Percentiles rank a stretch among this genome's conserved stretches.
Conservation (phyloP, 805 yeast species). For the Candida oleophila region DNA sequence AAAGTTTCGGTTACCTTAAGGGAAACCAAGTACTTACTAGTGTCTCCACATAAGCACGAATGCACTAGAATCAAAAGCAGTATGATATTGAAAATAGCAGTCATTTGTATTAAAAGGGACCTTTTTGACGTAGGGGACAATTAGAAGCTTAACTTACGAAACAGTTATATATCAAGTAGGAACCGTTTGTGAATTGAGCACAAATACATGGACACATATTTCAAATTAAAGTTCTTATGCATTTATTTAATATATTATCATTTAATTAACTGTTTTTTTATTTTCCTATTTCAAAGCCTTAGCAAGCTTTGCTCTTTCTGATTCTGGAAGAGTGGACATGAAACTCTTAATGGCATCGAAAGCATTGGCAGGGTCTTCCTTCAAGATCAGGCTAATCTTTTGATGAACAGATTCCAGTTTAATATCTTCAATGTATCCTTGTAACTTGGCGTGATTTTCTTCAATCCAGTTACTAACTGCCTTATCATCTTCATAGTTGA, state of each 20-base stretch:
- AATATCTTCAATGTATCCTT: constrained; percentile 58
- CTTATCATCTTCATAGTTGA: constrained; percentile 69
- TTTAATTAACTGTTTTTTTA: background rate
- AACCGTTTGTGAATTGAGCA: background rate
- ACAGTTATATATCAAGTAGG: no score
- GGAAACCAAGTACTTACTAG: constrained; percentile 44
- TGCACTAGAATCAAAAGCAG: background rate
- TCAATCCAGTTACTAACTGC: constrained; percentile 86
- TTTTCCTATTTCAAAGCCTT: constrained; percentile 19
- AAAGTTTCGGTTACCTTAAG: constrained; percentile 50
- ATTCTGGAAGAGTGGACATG: constrained; percentile 31
- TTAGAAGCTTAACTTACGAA: no score
- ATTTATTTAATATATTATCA: no score
- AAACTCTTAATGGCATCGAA: constrained; percentile 35
- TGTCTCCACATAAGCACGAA: background rate
- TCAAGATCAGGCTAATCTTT: constrained; percentile 54
- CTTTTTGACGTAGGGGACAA: no score
- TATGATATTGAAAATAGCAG: background rate
- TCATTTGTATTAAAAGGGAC: no score
- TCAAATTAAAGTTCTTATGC: background rate
- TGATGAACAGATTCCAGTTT: constrained; percentile 67
- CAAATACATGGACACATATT: background rate
- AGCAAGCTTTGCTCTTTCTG: constrained; percentile 29
- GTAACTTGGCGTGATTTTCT: constrained; percentile 64
- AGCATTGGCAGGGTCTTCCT: constrained; percentile 30